These are phyloP conservation scores for Prunus persica DNA, from an alignment of 306 rosid species.

Conservation along the genomic window Prunus_persica_NCBIv2 NC_034014.1:21702501-21703000, in stretches of 20 bases:
- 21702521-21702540: not conserved
- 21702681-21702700: not conserved
- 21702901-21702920: constrained; percentile 2
- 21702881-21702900: not conserved
- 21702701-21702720: not conserved
- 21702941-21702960: not conserved
- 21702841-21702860: not conserved
- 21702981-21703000: not conserved
- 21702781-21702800: not conserved
- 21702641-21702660: not conserved
- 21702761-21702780: not conserved
- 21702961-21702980: not conserved
- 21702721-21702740: not conserved
- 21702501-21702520: not conserved
- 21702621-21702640: not conserved
- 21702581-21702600: not conserved
- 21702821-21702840: not conserved
- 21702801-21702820: not conserved
- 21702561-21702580: not conserved
- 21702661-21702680: not conserved
- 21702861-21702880: constrained; percentile 2
- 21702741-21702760: constrained; percentile 5
- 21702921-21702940: not conserved
- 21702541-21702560: not conserved
- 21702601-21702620: not conserved